Evolutionary conservation across 306 rosid genomes (phyloP), one percentile per base, ranked within the genome.

Genomic region (Trifolium subterraneum): DNA sequence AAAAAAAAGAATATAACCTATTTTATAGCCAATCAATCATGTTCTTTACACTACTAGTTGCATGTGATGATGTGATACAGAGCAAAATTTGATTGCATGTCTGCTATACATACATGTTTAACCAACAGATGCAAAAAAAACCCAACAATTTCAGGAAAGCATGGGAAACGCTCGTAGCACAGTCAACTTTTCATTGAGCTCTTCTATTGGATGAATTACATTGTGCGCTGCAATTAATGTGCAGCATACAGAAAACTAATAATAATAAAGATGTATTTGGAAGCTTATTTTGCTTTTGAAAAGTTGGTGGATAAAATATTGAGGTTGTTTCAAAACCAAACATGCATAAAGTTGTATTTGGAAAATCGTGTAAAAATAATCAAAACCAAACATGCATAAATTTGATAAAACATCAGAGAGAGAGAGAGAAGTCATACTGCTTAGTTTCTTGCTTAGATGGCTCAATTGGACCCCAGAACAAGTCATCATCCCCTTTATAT

Each of bases 391-490:
- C 3, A 10, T 4, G 64, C 54, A 65, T 7, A 20, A 33, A 6
- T 8, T 7, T 22, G 39, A 71, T 5, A 19, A 16, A 10, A 59
- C 12, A 60, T 27, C 25, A 59, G 22, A 71, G 64, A 42, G 50
- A 71, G 64, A 42, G 50, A 16, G 4, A 76, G 76, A 85, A 80
- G 61, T 20, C 89, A 22, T 93, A 93, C 98, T 80, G 93, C 84
- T 87, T 90, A 68, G 84, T 78, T 77, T 89, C 98, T 72, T 84
- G 96, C 87, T 89, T 88, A 5, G 94, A 74, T 70, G 87, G 93
- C 71, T 92, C 97, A 48, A 86, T 66, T 69, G 97, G 94, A 41
- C 98, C 98, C 98, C 98, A 93, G 72, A 93, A 93, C 77, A 93
- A 79, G 75, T 93, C 98, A 81, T 93, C 98, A 5, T 93, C 98